phyloP scores from a whole-genome alignment of 768 basidiomycete species.

The Tricholoma sp. region DNA sequence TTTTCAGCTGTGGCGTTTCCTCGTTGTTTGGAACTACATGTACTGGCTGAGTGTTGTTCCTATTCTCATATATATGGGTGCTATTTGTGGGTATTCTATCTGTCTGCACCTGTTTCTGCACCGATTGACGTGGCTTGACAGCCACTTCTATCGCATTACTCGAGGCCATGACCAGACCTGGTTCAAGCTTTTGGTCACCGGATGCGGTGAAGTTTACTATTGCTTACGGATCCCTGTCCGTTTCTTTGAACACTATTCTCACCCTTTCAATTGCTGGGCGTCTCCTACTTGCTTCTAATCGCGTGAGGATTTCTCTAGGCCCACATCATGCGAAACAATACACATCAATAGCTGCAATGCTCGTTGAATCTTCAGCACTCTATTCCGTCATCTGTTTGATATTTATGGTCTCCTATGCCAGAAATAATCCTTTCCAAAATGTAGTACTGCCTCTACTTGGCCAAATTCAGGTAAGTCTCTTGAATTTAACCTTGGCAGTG shows the following conservation, averaged over 20 bases:
- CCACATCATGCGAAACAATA: conserved; percentile 22
- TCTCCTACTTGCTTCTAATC: conserved; percentile 24
- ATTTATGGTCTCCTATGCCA: conserved; percentile 29
- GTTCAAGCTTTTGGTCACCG: not conserved
- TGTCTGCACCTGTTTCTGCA: not conserved
- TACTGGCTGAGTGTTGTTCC: not conserved
- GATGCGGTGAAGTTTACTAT: conserved; percentile 23
- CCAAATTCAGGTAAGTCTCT: not conserved
- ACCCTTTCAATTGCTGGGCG: conserved; percentile 31
- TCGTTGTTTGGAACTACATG: not conserved
- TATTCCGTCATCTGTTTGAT: conserved; percentile 27
- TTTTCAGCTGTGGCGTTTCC: not conserved
- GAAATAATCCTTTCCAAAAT: conserved; percentile 20
- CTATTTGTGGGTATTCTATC: not conserved
- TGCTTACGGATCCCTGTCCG: conserved; percentile 30
- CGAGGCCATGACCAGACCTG: conserved; percentile 2
- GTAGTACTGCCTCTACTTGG: conserved; percentile 21
- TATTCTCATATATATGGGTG: not conserved
- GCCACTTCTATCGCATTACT: not conserved
- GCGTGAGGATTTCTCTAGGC: conserved; percentile 17
- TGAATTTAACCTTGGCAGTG: not conserved
- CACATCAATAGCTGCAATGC: conserved; percentile 27
- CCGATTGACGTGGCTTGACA: not conserved
- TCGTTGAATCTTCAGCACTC: conserved; percentile 33
- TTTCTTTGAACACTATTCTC: conserved; percentile 32